Base-by-base conservation (phyloP, 345 rosid species). In the Atalantia buxifolia region DNA sequence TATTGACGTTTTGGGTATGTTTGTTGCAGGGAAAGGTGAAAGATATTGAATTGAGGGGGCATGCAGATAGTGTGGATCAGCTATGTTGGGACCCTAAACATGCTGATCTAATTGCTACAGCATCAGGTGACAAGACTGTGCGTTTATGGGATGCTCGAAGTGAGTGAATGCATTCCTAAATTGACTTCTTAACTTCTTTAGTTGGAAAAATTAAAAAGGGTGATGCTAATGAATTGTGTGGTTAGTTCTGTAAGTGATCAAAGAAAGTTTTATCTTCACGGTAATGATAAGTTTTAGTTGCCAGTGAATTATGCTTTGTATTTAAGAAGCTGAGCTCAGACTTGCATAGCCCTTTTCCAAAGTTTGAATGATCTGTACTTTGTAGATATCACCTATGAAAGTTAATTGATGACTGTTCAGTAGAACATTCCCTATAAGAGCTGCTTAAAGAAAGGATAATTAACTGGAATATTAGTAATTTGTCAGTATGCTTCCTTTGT, bases 11-110 rank as follows among this genome's bases (percentile, higher is more conserved):
- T 18, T 18, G 24, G 21, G 4, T 57, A 27, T 77, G 33, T 69
- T 71, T 83, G 78, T 76, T 81, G 68, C 83, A 96, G 99, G 95
- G 93, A 57, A 96, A 96, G 79, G 86, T 78, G 66, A 96, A 94
- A 86, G 99, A 96, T 83, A 81, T 93, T 69, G 98, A 96, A 79
- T 70, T 96, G 77, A 96, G 92, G 84, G 99, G 99, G 6, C 99
- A 96, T 85, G 90, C 97, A 1, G 98, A 96, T 82, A 94, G 99
- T 71, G 99, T 96, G 77, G 99, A 96, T 90, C 99, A 97, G 86
- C 88, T 97, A 18, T 97, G 99, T 81, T 97, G 99, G 99, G 99
- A 94, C 70, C 98, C 99, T 1, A 94, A 93, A 80, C 99, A 94
- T 84, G 85, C 94, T 55, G 99, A 97, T 86, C 83, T 94, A 48